Base-by-base conservation (phyloP, 179 eudicot species). In the Beta macrorhiza region DNA sequence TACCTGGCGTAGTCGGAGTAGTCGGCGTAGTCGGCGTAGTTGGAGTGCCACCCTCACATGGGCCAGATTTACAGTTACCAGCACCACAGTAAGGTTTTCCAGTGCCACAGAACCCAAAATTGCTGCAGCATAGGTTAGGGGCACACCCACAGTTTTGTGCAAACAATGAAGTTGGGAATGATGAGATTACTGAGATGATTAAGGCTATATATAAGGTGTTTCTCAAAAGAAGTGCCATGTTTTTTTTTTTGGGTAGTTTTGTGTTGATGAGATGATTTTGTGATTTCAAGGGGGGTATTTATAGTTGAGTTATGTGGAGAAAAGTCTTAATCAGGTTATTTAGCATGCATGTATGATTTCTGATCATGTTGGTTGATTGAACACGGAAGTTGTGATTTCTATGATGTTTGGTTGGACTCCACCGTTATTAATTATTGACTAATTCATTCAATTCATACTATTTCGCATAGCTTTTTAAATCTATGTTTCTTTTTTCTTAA, bases 121-220 rank as follows among this genome's bases (percentile, higher is more conserved):
- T 12, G 71, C 86, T 84, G 47, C 86, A 84, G 67, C 86, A 84
- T 14, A 80, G 19, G 75, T 72, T 58, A 10, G 81, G 72, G 6
- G 81, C 75, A 73, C 87, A 85, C 7, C 83, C 83, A 57, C 87
- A 85, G 72, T 85, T 85, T 55, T 86, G 88, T 59, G 80, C 88
- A 44, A 53, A n/a, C 32, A 75, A 58, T 19, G 67, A 55, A 72
- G 55, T 22, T 12, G 81, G 78, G 25, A 69, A 76, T 37, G 56
- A 44, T 64, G 78, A 69, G 17, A 80, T 22, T 57, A 69, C 10
- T 15, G 82, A 51, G 53, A 82, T 16, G 7, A 74, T 56, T 74
- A 74, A 4, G 11, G 53, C 78, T 19, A 78, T 59, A 68, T 20
- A 17, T 22, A 74, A 4, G 5, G 76, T 59, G 74, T 17, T 78